These are phyloP conservation scores for Cryptococcus sp. DNA, from an alignment of 1,284 basidiomycete genomes.

Conservation along the genomic window DNA sequence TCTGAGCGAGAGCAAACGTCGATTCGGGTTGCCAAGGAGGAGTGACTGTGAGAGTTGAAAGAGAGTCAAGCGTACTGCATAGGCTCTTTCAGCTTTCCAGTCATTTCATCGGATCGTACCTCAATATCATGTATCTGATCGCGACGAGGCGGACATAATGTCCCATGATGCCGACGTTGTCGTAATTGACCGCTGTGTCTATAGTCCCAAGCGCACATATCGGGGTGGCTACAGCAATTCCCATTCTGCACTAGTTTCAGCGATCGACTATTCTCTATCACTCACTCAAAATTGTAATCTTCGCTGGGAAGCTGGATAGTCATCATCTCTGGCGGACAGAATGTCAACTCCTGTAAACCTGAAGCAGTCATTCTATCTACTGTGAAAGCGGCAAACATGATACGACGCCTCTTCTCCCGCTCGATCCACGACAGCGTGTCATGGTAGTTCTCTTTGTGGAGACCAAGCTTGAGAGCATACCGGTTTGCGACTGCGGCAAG, in stretches of 20 bases:
- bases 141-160: constrained; percentile 1
- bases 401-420: not conserved
- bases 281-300: constrained; percentile 4
- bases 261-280: not conserved
- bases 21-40: not conserved
- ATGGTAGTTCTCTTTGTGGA: not conserved
- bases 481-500: constrained; percentile 1
- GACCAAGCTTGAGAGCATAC: not conserved
- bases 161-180: not conserved
- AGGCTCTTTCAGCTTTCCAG: no score
- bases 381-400: not conserved
- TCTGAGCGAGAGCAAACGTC: not conserved
- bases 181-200: not conserved
- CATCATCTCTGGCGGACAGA: not conserved
- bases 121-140: not conserved
- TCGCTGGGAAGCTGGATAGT: constrained; percentile 3
- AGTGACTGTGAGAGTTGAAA: not conserved
- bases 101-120: not conserved
- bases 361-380: constrained; percentile 2
- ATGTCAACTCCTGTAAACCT: not conserved
- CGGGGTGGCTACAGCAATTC: not conserved
- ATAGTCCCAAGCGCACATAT: not conserved
- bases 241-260: not conserved
- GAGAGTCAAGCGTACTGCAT: not conserved
- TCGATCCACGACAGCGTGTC: not conserved